Evolutionary conservation across 2,329 filamentous ascomycete species (phyloP), one percentile per base, ranked within the genome.

Genomic region (Septoria petroselini): DNA sequence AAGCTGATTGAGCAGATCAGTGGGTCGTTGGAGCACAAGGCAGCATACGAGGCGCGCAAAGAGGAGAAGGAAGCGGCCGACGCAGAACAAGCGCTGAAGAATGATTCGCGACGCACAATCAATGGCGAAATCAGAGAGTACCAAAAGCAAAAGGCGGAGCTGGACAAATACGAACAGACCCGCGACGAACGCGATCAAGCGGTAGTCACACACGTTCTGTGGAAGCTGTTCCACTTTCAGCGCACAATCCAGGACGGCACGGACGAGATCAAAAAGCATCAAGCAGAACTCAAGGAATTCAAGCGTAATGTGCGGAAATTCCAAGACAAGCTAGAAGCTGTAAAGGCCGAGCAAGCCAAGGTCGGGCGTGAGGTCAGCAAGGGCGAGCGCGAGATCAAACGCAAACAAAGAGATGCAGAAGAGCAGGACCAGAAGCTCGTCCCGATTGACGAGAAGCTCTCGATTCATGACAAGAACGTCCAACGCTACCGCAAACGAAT

Each of bases 111-210:
- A 27, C 84, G 93, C 59, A 90, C 88, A 40, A 96, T 98, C 72
- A 97, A 97, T 69, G 91, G 90, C 2, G 93, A 98, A 71, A 94
- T 98, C 68, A 95, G 93, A 68, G 90, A 95, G 63, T 98, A 96
- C 64, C 87, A 95, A 64, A 90, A 97, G 68, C 91, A 97, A 70
- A 97, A 97, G 73, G 84, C 84, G 59, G 93, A 97, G 66, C 91
- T 91, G 4, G 93, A 98, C 59, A 91, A 85, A 61, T 98, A 91
- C 66, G 87, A 94, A 65, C 84, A 82, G 57, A 97, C 96, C 70
- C 86, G 86, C 1, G 86, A 93, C 46, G 89, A 97, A 68, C 84
- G 88, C 41, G 91, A 98, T 66, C 81, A 88, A 46, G 93, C 91
- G 6, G 86, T 96, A 49, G 88, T 97, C 48, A 91, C 86, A 1